Evolutionary conservation across 768 basidiomycete species (phyloP), one percentile per base, ranked within the genome.

Genomic region (Russula virescens): DNA sequence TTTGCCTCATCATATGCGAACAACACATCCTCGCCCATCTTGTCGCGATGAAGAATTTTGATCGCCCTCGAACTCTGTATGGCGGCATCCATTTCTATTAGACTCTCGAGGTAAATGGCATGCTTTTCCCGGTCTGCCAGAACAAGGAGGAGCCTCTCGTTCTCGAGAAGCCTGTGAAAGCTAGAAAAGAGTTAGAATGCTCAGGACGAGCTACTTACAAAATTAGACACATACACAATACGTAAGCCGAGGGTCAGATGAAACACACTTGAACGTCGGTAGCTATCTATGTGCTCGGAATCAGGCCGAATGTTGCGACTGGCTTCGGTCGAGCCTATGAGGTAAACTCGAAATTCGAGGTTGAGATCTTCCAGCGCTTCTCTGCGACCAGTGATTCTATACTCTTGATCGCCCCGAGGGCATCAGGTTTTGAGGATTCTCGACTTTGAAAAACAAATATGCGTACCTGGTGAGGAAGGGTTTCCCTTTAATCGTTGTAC

Each of bases 1-100:
- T 78, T 81, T 9, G 72, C 68, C 66, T 86, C 83, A 48, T 86
- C 83, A 60, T 77, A 83, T 0, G 83, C 75, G 4, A 85, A 55
- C 10, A 80, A 14, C 43, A 76, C 73, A 7, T 78, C 72, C 2
- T 74, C 69, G 0, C 80, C 83, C 11, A 83, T 73, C 66, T 77
- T 82, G 58, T 79, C 75, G 7, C 73, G 75, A 55, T 77, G 72
- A n/a, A 84, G 68, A 0, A n/a, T 31, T 56, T 67, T 59, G n/a
- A 47, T 57, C 8, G 31, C 1, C 4, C 38, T 55, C 0, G 10
- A 21, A 1, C 35, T 52, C 35, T 7, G 14, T 25, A 65, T 38
- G 1, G 35, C 56, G 2, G n/a, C n/a, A 35, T 61, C 60, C 5
- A 67, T 45, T 14, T 3, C n/a, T 3, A 25, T 7, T 21, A 61